Percentiles rank a stretch among this genome's conserved stretches.
Conservation (phyloP, 495 filamentous ascomycete species). For the Neurospora sp. region DNA sequence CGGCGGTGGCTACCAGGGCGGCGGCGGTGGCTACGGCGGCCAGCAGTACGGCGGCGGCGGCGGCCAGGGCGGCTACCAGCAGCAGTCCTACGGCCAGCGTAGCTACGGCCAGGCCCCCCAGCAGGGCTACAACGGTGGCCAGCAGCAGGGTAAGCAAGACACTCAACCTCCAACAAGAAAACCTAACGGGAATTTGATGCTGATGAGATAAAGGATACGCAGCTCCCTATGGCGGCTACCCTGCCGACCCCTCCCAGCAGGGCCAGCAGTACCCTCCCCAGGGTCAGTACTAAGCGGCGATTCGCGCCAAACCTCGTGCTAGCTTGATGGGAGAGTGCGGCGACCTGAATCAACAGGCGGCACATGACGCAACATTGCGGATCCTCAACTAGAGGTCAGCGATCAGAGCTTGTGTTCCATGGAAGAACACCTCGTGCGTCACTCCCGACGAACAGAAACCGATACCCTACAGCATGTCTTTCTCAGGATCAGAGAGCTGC, state of each 20-base stretch:
- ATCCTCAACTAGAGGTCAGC: neutral
- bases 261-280: conserved; percentile 22
- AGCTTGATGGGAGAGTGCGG: neutral
- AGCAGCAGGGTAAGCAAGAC: neutral
- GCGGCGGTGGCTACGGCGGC: neutral
- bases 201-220: conserved; percentile 2
- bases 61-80: neutral
- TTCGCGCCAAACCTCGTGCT: neutral
- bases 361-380: neutral
- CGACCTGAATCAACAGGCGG: neutral
- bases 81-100: conserved; percentile 3
- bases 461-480: neutral
- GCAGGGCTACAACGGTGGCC: neutral
- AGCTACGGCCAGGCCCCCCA: neutral
- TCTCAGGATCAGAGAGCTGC: neutral
- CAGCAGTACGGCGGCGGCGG: neutral
- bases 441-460: neutral
- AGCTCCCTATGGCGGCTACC: conserved; percentile 26
- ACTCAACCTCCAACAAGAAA: conserved; percentile 24
- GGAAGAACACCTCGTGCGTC: neutral
- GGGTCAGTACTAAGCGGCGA: conserved; percentile 16
- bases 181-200: neutral
- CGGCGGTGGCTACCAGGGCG: conserved; percentile 11
- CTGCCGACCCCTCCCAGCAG: conserved; percentile 24
- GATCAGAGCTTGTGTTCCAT: neutral